Evolutionary conservation across 2,329 filamentous ascomycete genomes (phyloP), one percentile per base, ranked within the genome.

Genomic region (Colletotrichum brevisporum): DNA sequence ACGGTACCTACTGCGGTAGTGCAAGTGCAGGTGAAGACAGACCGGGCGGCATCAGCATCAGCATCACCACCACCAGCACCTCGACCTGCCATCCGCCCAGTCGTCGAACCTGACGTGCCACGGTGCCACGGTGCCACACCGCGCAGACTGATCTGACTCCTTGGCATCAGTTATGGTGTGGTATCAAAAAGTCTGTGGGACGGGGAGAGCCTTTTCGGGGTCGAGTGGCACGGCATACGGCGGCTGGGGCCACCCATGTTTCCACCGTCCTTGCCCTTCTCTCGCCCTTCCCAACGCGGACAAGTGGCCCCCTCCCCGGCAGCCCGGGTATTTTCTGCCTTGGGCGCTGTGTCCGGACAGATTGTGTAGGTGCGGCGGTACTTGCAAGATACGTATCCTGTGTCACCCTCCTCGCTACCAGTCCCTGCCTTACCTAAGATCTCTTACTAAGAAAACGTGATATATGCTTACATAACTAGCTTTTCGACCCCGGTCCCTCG

Each of bases 111-210:
- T 65, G 62, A 59, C 61, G 62, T 65, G 61, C 61, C 61, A 63
- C 62, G 47, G 43, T 56, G 61, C 45, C 45, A 47, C 45, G 47
- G 47, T 50, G 47, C 45, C 65, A 62, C 31, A 54, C 56, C 47
- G 62, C 51, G 55, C 47, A 56, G 67, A 66, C 62, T 65, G 67
- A 69, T 53, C 63, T 69, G 63, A 63, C 67, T 63, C 53, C 67
- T 70, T 63, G 67, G 63, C 67, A 62, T 66, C 55, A 57, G 43
- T 66, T 52, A 39, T 60, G 57, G 67, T 63, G 63, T 62, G 43
- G 67, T 48, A 45, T 51, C 57, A 57, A 47, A 62, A 47, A 60
- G 57, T 69, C 56, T 69, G 67, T 67, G 67, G 51, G 63, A 55
- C 63, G 56, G 65, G 60, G 36, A 57, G 63, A 67, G 55, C 50